Percentiles rank a stretch among this genome's conserved stretches.
phyloP scores from a whole-genome alignment of 306 rosid species.

The Prunus davidiana region DNA sequence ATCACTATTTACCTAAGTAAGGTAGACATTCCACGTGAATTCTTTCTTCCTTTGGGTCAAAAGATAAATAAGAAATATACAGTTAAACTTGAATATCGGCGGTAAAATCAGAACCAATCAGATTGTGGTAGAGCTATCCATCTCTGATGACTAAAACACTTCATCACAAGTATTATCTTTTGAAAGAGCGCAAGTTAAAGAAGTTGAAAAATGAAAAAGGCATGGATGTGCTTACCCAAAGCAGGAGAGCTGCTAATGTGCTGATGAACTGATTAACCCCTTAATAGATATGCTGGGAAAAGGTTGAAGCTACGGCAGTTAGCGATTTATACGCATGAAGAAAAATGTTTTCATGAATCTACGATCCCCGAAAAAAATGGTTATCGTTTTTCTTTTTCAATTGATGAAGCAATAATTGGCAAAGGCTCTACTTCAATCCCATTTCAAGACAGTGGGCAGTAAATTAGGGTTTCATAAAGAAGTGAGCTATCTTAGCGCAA shows the following conservation, averaged over 20 bases:
- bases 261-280: background rate
- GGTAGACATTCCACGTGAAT: background rate
- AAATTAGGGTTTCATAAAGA: conserved; percentile 2
- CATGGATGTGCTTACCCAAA: background rate
- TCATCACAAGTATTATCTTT: background rate
- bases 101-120: background rate
- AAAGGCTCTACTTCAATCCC: background rate
- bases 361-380: background rate
- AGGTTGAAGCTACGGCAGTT: background rate
- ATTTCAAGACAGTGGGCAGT: background rate
- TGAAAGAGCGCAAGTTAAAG: background rate
- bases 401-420: background rate
- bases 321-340: background rate
- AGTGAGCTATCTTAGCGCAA: background rate
- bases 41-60: background rate
- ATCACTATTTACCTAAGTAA: background rate
- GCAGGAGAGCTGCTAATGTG: background rate
- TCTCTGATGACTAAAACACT: background rate
- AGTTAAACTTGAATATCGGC: background rate
- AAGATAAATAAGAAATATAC: background rate
- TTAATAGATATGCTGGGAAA: background rate
- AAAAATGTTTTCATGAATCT: background rate
- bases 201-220: background rate
- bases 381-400: background rate
- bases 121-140: background rate